These are phyloP conservation scores for Irpex rosettiformis DNA, from an alignment of 1,284 basidiomycete genomes.

Conservation along the genomic window DNA sequence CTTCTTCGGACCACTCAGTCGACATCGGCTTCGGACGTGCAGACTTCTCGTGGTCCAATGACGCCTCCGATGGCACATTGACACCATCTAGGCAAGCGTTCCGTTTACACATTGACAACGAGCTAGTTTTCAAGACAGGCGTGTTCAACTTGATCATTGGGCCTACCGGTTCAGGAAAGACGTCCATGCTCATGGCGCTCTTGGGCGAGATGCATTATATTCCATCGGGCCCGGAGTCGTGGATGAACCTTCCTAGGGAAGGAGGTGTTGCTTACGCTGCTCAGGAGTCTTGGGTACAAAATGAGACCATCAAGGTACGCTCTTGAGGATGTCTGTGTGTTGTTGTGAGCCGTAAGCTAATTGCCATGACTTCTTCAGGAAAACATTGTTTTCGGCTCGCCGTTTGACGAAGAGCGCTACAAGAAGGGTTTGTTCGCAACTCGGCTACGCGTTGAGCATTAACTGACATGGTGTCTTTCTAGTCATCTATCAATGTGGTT, in stretches of 20 bases:
- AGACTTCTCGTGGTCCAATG: constrained; percentile 38
- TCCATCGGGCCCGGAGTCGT: constrained; percentile 49
- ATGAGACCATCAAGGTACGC: constrained; percentile 41
- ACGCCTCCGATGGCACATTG: constrained; percentile 24
- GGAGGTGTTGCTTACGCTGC: constrained; percentile 71
- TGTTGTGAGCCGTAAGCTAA: not conserved
- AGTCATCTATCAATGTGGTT: constrained; percentile 60
- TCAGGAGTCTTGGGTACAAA: constrained; percentile 73
- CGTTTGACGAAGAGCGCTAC: constrained; percentile 40
- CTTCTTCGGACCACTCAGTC: constrained; percentile 22
- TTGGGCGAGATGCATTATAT: constrained; percentile 62
- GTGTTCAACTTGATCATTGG: constrained; percentile 63
- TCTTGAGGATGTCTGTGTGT: not conserved
- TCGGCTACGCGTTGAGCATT: constrained; percentile 17
- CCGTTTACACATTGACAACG: constrained; percentile 45
- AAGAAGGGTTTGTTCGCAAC: constrained; percentile 33
- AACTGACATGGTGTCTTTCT: too few species aligned
- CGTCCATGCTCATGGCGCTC: constrained; percentile 50
- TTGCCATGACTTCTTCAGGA: constrained; percentile 21
- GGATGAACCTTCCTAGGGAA: constrained; percentile 62
- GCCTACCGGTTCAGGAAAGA: constrained; percentile 55
- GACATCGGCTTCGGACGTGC: constrained; percentile 39
- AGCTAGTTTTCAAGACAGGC: constrained; percentile 55
- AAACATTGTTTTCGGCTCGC: constrained; percentile 44
- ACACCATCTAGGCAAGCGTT: constrained; percentile 39